Evolutionary conservation across 1,284 basidiomycete genomes (phyloP).

Genomic region (Coriolopsis trogii): DNA sequence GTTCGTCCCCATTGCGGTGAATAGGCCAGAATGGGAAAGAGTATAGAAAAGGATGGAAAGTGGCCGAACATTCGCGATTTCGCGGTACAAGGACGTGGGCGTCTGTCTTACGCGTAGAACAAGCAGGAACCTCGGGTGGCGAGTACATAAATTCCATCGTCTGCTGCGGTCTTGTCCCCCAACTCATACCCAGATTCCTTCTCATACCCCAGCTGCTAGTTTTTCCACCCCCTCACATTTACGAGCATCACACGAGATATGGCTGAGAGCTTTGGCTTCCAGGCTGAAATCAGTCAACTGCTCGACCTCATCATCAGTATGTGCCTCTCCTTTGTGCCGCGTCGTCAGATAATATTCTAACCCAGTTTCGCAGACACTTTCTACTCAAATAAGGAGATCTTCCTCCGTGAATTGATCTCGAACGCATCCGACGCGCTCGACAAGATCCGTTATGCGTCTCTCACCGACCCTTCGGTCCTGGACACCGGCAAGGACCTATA

Average conservation of each 20-base stretch:
- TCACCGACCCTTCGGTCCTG: constrained; percentile 89
- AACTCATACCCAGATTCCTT: constrained; percentile 20
- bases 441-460: constrained; percentile 93
- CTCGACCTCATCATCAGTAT: constrained; percentile 90
- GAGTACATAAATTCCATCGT: constrained; percentile 29
- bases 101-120: constrained; percentile 33
- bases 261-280: constrained; percentile 89
- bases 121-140: constrained; percentile 35
- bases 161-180: constrained; percentile 5
- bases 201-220: constrained; percentile 12
- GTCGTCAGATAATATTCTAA: constrained; percentile 10
- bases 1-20: constrained; percentile 10
- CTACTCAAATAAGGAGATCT: constrained; percentile 99
- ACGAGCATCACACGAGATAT: constrained; percentile 44
- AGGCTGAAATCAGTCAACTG: constrained; percentile 96
- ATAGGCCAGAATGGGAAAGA: constrained; percentile 16
- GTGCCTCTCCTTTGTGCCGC: constrained; percentile 30
- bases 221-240: constrained; percentile 9
- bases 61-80: constrained; percentile 32
- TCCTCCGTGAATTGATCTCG: constrained; percentile 94
- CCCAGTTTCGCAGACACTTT: constrained; percentile 75
- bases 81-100: constrained; percentile 22
- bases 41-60: constrained; percentile 27
- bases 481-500: constrained; percentile 88
- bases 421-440: constrained; percentile 95